Conservation (phyloP, 495 filamentous ascomycete species). For the Aspergillus taichungensis region DNA sequence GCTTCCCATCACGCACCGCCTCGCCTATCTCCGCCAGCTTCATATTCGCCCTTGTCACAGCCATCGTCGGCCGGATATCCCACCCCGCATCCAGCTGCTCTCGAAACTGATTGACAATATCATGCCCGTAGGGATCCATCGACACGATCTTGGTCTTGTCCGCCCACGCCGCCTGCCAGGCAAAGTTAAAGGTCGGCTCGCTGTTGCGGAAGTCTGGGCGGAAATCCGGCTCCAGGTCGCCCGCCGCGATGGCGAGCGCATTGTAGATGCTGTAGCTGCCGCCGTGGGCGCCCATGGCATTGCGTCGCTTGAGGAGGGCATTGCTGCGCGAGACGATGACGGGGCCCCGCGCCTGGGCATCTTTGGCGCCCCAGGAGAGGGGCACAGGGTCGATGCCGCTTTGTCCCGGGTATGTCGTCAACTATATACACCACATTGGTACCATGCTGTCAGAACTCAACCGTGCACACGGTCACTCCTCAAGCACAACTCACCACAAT, state of each 20-base stretch:
- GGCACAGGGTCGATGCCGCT: conserved; percentile 84
- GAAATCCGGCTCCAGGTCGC: conserved; percentile 76
- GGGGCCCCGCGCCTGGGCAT: conserved; percentile 68
- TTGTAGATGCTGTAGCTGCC: conserved; percentile 98
- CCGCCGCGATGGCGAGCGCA: conserved; percentile 84
- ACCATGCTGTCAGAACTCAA: no score
- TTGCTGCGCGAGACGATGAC: conserved; percentile 78
- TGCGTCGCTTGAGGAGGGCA: conserved; percentile 73
- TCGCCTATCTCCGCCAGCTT: conserved; percentile 88
- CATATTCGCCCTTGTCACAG: conserved; percentile 94
- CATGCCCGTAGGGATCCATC: conserved; percentile 91
- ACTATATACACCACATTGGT: conserved; percentile 18
- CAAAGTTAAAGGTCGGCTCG: conserved; percentile 80
- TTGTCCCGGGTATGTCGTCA: conserved; percentile 90
- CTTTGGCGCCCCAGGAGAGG: conserved; percentile 78
- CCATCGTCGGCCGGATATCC: conserved; percentile 94
- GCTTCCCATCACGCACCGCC: conserved; percentile 66
- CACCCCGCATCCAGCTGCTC: conserved; percentile 52
- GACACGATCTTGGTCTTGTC: conserved; percentile 94
- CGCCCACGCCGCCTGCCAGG: conserved; percentile 80
- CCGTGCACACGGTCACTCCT: no score
- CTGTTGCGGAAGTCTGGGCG: conserved; percentile 92
- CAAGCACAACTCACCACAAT: conserved; percentile 26
- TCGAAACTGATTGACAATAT: conserved; percentile 40
- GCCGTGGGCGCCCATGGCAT: conserved; percentile 85